Evolutionary conservation across 768 basidiomycete species (phyloP).

Genomic region (Panellus pusillus): DNA sequence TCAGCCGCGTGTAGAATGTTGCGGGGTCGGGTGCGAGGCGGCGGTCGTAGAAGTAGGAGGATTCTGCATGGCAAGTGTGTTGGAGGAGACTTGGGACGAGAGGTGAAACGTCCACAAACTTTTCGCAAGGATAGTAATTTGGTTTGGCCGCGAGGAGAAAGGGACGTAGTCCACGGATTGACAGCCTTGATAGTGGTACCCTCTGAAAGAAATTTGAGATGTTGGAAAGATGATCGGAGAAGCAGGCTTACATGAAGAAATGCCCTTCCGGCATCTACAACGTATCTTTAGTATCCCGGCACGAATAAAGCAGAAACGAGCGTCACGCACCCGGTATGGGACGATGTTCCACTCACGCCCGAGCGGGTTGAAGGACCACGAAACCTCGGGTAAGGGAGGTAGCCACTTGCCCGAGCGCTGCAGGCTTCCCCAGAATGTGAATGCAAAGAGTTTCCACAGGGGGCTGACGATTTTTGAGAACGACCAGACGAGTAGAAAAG

Average conservation of each 20-base stretch:
- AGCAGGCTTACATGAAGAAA: constrained; percentile 11
- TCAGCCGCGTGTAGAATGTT: constrained; percentile 1
- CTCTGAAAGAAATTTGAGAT: background rate
- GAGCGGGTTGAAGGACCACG: constrained; percentile 20
- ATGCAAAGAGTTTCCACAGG: constrained; percentile 16
- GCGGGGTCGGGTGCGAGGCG: background rate
- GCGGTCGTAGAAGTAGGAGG: constrained; percentile 9
- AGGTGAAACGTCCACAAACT: background rate
- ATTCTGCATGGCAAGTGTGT: background rate
- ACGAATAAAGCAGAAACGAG: background rate
- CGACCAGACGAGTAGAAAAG: background rate
- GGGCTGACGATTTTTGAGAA: background rate
- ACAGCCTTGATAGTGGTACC: constrained; percentile 16
- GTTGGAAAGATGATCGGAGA: background rate
- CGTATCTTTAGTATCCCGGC: background rate
- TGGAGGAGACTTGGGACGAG: background rate
- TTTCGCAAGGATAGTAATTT: constrained; percentile 16
- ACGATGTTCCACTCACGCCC: constrained; percentile 18
- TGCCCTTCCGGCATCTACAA: constrained; percentile 17
- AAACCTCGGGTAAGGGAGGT: background rate
- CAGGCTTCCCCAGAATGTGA: constrained; percentile 19
- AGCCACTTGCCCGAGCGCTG: constrained; percentile 8
- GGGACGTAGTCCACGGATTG: constrained; percentile 8
- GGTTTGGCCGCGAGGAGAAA: constrained; percentile 8
- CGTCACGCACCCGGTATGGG: constrained; percentile 7